These are phyloP conservation scores for Phytophthora hybrid DNA, from an alignment of 352 stramenopile genomes.

Conservation along the genomic window DNA sequence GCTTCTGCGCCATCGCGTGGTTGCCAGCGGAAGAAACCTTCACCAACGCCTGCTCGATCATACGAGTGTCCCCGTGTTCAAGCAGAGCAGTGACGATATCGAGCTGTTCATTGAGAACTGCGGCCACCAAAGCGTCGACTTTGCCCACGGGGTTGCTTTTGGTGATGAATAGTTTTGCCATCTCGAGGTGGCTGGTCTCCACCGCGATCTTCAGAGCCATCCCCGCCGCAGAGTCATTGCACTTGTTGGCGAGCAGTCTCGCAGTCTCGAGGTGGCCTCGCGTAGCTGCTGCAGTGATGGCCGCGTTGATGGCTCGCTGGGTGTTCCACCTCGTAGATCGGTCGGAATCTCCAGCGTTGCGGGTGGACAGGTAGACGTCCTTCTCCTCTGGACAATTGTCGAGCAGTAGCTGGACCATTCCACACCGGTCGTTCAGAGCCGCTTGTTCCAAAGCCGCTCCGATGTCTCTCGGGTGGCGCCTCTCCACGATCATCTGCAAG, in stretches of 20 bases:
- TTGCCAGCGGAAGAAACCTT: slow-evolving; percentile 25
- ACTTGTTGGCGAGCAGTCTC: slow-evolving; percentile 14
- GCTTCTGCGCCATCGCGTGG: slow-evolving; percentile 10
- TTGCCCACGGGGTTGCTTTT: slow-evolving; percentile 18
- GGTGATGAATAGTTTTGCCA: slow-evolving; percentile 21
- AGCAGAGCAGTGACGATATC: slow-evolving; percentile 16
- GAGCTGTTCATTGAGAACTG: slow-evolving; percentile 3
- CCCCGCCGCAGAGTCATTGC: slow-evolving; percentile 14
- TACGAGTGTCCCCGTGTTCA: slow-evolving; percentile 6
- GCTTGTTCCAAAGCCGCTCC: slow-evolving; percentile 20
- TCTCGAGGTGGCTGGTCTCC: slow-evolving; percentile 10
- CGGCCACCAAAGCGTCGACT: slow-evolving; percentile 18
- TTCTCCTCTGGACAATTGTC: slow-evolving; percentile 23
- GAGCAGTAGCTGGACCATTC: slow-evolving; percentile 18
- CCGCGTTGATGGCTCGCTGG: slow-evolving; percentile 17
- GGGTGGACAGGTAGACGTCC: slow-evolving; percentile 7
- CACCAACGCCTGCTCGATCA: slow-evolving; percentile 27
- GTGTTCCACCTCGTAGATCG: slow-evolving; percentile 18
- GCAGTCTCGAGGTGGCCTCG: slow-evolving; percentile 11
- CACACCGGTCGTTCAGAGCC: slow-evolving; percentile 7
- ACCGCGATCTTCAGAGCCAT: slow-evolving; percentile 15
- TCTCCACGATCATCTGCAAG: slow-evolving; percentile 22
- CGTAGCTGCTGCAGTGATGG: slow-evolving; percentile 6
- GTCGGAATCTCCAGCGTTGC: not conserved
- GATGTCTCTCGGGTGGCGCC: slow-evolving; percentile 19